Evolutionary conservation across 192 early-diverging fungal genomes (phyloP), one percentile per base, ranked within the genome.

Genomic region (Backusella psychrophila): DNA sequence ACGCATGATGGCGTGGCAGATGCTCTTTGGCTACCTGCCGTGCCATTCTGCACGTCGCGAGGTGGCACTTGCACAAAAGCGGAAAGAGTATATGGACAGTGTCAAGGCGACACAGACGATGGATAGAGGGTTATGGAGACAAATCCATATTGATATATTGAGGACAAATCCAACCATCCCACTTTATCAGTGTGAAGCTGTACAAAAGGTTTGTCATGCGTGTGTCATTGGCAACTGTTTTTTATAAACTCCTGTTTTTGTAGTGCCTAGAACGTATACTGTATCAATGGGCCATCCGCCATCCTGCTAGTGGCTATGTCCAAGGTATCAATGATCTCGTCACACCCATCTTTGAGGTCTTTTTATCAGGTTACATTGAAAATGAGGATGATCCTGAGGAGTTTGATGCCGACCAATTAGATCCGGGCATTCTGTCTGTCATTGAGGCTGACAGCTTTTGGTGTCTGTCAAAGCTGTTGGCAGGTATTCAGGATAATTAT

Each of bases 401-500:
- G 12, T 91, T 89, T 69, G 82, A 90, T 75, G 77, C 85, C 17
- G 78, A 81, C 3, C 73, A 72, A 19, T 74, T 90, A 35, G 85
- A 88, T 70, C 69, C 89, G 49, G 81, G 85, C 2, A 80, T 85
- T 15, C 76, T 98, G 44, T 81, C 75, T 14, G 89, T 91, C 5
- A 93, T 96, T 33, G 98, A 99, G 75, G 96, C 97, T 11, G 98
- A 99, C 80, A 90, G 91, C 35, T 99, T 96, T 85, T 99, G 98
- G 98, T 97, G 96, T 78, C 84, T 99, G 41, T 94, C 95, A 14
- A 95, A 96, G 76, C 86, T 99, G 52, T 79, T 99, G 46, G 98
- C 98, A 78, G 96, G 97, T 3, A 99, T 99, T 76, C 98, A 99
- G 80, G 98, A 99, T 80, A 99, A 99, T 82, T 99, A 97, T 82